Evolutionary conservation across 202 grass and related monocot genomes (phyloP), one percentile per base, ranked within the genome.

Genomic region (Zoysia matrella): DNA sequence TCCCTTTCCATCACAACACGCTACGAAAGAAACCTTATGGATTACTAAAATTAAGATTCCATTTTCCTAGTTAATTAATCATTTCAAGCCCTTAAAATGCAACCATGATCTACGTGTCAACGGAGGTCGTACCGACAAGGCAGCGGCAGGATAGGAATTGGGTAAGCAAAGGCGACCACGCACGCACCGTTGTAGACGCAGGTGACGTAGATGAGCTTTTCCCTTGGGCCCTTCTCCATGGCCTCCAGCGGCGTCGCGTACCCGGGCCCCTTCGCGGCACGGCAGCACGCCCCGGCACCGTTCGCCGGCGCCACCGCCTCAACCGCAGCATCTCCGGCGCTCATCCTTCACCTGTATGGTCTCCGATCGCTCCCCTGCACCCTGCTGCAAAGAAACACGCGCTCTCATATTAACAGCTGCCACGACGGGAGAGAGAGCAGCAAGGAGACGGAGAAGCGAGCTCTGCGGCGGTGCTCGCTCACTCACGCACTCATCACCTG

Each of bases 211-310:
- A 98, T 84, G 68, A 98, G 86, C 48, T 78, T 76, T 83, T 98
- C 95, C 49, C 87, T 70, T 2, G 89, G 90, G 1, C 95, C 95
- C 82, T 90, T 90, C 73, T 82, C 76, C 89, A 98, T 98, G 77
- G 95, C 92, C 48, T 95, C 90, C 48, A 88, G 75, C 8, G 95
- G 92, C 52, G 92, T 90, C 43, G 95, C 95, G 55, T 98, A 95
- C 52, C 92, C 95, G 1, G 92, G 92, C 0, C 92, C 95, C 61
- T 68, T 87, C 9, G 77, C 61, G 3, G 64, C 85, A 12, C 22
- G 60, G 78, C 95, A 93, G 84, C 94, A 97, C 22, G 22, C 22
- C 22, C 22, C 22, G 22, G 22, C 22, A 22, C 22, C 22, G 22
- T 22, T 22, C 22, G 22, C 22, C 22, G 22, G 22, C 22, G 22